Percentiles rank a stretch among this genome's conserved stretches.
These are phyloP conservation scores for Aspergillus brasiliensis DNA, from an alignment of 2,329 filamentous ascomycete genomes.

Conservation along the genomic window DNA sequence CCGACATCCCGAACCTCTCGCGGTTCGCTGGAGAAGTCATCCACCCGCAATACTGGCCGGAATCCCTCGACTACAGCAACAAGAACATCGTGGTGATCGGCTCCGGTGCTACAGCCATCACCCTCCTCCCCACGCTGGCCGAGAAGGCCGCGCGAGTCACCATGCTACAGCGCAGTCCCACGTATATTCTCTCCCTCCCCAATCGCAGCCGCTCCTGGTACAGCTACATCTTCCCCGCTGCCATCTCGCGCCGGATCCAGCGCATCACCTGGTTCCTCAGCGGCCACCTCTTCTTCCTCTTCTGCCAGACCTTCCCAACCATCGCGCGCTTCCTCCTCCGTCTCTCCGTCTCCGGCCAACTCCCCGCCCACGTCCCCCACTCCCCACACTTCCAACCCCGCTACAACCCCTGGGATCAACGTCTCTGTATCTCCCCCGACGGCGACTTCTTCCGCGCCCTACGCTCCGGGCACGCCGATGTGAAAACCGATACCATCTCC, in stretches of 20 bases:
- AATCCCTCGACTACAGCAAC: conserved; percentile 64
- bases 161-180: conserved; percentile 79
- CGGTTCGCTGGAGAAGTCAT: conserved; percentile 65
- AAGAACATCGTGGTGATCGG: conserved; percentile 75
- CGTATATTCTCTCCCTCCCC: conserved; percentile 64
- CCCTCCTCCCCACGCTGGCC: conserved; percentile 70
- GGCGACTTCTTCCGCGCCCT: conserved; percentile 61
- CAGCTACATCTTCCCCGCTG: conserved; percentile 39
- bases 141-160: conserved; percentile 68
- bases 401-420: conserved; percentile 72
- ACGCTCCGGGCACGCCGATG: conserved; percentile 51
- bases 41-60: conserved; percentile 77
- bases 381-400: conserved; percentile 66
- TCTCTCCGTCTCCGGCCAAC: conserved; percentile 46
- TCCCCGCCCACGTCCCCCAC: conserved; percentile 58
- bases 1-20: conserved; percentile 67
- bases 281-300: conserved; percentile 53
- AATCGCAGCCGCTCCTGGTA: conserved; percentile 30
- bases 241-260: conserved; percentile 31
- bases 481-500: conserved; percentile 60
- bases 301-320: conserved; percentile 58
- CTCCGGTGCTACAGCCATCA: conserved; percentile 77
- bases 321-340: conserved; percentile 53
- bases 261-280: conserved; percentile 54
- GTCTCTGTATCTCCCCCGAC: conserved; percentile 69